Conservation (phyloP, 352 stramenopile genomes). For the Phytophthora pistaciae region DNA sequence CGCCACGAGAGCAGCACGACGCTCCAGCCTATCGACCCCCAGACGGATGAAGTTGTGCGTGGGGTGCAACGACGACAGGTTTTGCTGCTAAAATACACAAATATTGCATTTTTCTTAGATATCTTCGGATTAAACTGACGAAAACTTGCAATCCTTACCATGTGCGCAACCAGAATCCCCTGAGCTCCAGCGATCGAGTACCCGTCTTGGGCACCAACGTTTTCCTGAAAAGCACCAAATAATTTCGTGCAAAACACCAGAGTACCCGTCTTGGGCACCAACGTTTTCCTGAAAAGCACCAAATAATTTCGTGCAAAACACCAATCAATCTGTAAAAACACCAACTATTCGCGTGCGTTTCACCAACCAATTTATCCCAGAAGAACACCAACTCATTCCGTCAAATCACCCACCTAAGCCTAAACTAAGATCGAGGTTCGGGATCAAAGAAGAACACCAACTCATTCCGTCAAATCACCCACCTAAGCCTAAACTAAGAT, state of each 20-base stretch:
- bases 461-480: no score
- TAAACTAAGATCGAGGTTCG: no score
- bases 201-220: background rate
- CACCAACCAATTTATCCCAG: no score
- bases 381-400: no score
- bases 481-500: no score
- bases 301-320: background rate
- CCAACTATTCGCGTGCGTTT: no score
- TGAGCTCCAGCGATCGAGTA: conserved; percentile 29
- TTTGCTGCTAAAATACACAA: conserved; percentile 15
- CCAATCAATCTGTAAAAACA: background rate
- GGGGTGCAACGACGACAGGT: conserved; percentile 7
- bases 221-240: background rate
- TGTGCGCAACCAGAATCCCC: conserved; percentile 13
- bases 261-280: background rate
- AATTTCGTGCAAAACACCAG: background rate
- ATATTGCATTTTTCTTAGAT: background rate
- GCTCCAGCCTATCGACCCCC: conserved; percentile 19
- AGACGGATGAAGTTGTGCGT: conserved; percentile 22
- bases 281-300: background rate
- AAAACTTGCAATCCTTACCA: conserved; percentile 12
- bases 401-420: no score
- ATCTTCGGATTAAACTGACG: background rate
- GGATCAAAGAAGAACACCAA: no score
- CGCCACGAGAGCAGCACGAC: conserved; percentile 22